Percentiles rank a stretch among this genome's conserved stretches.
phyloP scores from a whole-genome alignment of 2,329 filamentous ascomycete genomes.

The Ophiostoma angusticollis region DNA sequence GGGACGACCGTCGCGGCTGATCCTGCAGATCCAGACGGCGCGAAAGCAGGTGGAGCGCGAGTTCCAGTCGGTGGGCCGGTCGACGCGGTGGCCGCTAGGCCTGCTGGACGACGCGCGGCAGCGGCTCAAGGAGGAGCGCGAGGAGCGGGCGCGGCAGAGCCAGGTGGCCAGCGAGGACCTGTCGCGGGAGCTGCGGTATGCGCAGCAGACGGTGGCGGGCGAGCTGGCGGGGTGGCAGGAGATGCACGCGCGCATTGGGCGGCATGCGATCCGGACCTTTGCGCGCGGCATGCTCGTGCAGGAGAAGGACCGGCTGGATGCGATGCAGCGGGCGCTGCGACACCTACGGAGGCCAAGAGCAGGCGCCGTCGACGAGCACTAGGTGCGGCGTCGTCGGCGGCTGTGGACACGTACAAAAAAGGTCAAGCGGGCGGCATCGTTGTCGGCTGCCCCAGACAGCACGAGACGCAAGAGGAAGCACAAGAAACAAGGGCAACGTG shows the following conservation, averaged over 20 bases:
- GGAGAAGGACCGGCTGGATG: slow-evolving; percentile 67
- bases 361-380: no score
- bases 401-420: no score
- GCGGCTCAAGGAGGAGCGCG: slow-evolving; percentile 70
- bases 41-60: slow-evolving; percentile 69
- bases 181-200: slow-evolving; percentile 76
- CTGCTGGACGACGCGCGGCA: slow-evolving; percentile 80
- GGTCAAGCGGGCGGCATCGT: no score
- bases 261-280: slow-evolving; percentile 61
- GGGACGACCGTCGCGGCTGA: slow-evolving; percentile 64
- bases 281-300: slow-evolving; percentile 66
- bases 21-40: slow-evolving; percentile 60
- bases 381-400: no score
- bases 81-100: slow-evolving; percentile 66
- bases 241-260: slow-evolving; percentile 65
- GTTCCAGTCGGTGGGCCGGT: slow-evolving; percentile 58
- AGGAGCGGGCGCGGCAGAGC: slow-evolving; percentile 61
- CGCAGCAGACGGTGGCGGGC: slow-evolving; percentile 81
- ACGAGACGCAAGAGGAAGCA: no score
- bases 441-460: no score
- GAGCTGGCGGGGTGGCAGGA: slow-evolving; percentile 94
- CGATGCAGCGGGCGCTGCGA: slow-evolving; percentile 67
- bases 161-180: slow-evolving; percentile 59
- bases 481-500: no score
- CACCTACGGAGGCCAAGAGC: slow-evolving; percentile 34